Conservation (phyloP, 768 basidiomycete species). For the Panellus pusillus region DNA sequence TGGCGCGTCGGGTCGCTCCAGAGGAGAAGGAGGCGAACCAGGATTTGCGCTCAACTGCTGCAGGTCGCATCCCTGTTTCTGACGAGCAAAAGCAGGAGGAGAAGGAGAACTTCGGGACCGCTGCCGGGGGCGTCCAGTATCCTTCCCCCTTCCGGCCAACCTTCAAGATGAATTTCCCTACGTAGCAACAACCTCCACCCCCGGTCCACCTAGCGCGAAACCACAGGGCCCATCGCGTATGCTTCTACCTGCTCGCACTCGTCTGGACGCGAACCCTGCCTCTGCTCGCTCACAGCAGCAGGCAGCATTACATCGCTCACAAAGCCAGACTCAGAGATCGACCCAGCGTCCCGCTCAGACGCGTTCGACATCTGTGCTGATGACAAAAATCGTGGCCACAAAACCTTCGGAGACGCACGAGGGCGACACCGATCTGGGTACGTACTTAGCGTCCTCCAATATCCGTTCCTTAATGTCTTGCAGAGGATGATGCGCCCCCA, state of each 20-base stretch:
- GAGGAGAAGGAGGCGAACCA: constrained; percentile 37
- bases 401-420: constrained; percentile 21
- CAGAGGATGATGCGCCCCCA: constrained; percentile 23
- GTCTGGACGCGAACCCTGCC: constrained; percentile 14
- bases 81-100: constrained; percentile 38
- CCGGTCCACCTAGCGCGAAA: constrained; percentile 14
- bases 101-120: constrained; percentile 48
- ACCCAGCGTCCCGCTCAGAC: constrained; percentile 20
- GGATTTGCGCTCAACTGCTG: constrained; percentile 27
- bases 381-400: constrained; percentile 29
- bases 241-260: constrained; percentile 10
- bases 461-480: background rate
- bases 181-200: constrained; percentile 16
- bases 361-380: constrained; percentile 31
- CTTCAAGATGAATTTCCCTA: constrained; percentile 35
- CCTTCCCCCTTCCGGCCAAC: constrained; percentile 25
- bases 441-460: background rate
- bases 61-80: constrained; percentile 20
- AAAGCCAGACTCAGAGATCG: constrained; percentile 13
- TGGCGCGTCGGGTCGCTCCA: constrained; percentile 41
- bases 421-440: constrained; percentile 43
- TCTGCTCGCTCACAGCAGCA: constrained; percentile 11
- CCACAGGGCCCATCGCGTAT: constrained; percentile 18
- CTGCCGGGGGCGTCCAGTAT: constrained; percentile 18
- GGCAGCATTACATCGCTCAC: constrained; percentile 15